These are phyloP conservation scores for Ogataea methanolica DNA, from an alignment of 805 yeast species.

Conservation along the genomic window DNA sequence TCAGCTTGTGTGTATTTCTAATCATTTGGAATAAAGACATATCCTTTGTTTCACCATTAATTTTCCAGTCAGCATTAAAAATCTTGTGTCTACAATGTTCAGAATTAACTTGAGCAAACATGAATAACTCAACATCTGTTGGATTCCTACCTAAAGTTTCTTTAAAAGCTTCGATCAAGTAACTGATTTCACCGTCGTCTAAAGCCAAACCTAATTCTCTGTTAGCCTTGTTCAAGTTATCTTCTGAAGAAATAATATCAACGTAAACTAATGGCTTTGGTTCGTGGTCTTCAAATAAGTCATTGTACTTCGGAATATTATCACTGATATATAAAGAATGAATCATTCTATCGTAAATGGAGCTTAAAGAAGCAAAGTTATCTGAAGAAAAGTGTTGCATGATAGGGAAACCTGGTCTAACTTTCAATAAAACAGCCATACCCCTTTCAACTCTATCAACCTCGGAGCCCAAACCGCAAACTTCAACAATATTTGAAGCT, in stretches of 20 bases:
- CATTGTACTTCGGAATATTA: slow-evolving; percentile 59
- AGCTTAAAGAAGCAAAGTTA: slow-evolving; percentile 50
- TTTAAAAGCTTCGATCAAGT: slow-evolving; percentile 78
- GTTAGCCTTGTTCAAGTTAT: slow-evolving; percentile 71
- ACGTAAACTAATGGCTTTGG: slow-evolving; percentile 83
- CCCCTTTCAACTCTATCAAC: slow-evolving; percentile 93
- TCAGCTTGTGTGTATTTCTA: slow-evolving; percentile 80
- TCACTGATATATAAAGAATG: slow-evolving; percentile 57
- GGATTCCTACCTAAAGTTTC: slow-evolving; percentile 79
- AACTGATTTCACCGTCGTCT: slow-evolving; percentile 89
- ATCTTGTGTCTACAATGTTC: slow-evolving; percentile 99
- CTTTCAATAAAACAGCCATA: slow-evolving; percentile 63
- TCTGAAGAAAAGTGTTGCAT: slow-evolving; percentile 48
- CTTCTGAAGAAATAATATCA: slow-evolving; percentile 53
- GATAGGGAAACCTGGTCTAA: slow-evolving; percentile 67
- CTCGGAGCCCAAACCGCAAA: slow-evolving; percentile 71
- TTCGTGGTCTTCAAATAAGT: slow-evolving; percentile 68
- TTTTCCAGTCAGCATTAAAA: slow-evolving; percentile 97
- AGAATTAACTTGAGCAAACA: slow-evolving; percentile 99
- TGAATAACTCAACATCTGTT: slow-evolving; percentile 94
- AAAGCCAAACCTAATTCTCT: slow-evolving; percentile 86
- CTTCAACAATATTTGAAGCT: slow-evolving; percentile 90
- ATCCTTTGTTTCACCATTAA: slow-evolving; percentile 75
- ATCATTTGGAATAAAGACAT: slow-evolving; percentile 88
- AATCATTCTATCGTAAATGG: slow-evolving; percentile 93